Evolutionary conservation across 108 stramenopile species (phyloP).

Genomic region (Stephanodiscus triporus): DNA sequence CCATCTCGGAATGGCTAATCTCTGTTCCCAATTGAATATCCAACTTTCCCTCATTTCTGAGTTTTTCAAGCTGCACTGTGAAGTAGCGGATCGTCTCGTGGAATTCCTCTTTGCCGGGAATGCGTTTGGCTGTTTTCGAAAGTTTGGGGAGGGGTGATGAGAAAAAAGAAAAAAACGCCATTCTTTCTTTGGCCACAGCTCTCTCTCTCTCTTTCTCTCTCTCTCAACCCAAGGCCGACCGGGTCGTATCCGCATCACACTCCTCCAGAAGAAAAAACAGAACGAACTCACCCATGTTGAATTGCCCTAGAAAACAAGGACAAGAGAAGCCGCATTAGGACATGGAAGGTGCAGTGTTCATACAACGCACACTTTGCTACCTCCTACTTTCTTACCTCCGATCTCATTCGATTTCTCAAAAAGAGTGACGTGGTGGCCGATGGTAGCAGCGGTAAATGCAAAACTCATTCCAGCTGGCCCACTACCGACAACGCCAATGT

Average conservation of each 20-base stretch:
- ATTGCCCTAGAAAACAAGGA: constrained; percentile 64
- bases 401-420: constrained; percentile 85
- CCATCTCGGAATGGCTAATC: constrained; percentile 64
- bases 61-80: constrained; percentile 55
- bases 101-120: constrained; percentile 99
- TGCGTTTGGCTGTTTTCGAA: constrained; percentile 72
- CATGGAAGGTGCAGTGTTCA: constrained; percentile 17
- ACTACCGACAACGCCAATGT: constrained; percentile 94
- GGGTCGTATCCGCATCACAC: background rate
- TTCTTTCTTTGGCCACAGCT: background rate
- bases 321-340: background rate
- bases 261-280: background rate
- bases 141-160: background rate
- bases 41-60: constrained; percentile 36
- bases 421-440: constrained; percentile 91
- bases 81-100: constrained; percentile 97
- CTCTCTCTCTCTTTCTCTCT: background rate
- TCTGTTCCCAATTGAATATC: constrained; percentile 57
- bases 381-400: constrained; percentile 42
- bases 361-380: background rate
- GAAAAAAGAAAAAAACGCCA: background rate
- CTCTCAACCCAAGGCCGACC: background rate
- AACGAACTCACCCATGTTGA: constrained; percentile 72
- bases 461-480: constrained; percentile 97
- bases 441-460: constrained; percentile 78